Base-by-base conservation (phyloP, 2,329 filamentous ascomycete species). In the Paecilomyces formosus region DNA sequence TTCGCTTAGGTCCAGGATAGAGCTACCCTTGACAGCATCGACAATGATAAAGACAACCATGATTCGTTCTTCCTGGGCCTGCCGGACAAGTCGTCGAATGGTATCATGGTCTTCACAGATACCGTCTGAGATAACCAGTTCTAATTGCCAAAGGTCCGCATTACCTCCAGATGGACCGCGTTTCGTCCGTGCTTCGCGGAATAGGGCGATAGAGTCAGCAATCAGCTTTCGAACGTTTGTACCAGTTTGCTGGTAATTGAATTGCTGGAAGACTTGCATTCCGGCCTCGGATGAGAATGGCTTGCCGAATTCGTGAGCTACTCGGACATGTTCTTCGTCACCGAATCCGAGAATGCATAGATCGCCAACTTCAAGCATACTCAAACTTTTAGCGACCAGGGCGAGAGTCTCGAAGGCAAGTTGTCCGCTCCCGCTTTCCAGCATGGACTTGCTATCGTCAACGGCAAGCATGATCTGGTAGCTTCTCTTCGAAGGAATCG, bases 21-120 rank as follows among this genome's bases (percentile, higher is more conserved):
- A 79, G 60, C 72, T 78, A 24, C 74, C 74, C 59, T 76, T 75
- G 22, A 79, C 69, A 52, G 85, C 81, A 78, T 99, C 94, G 70
- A 99, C 91, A 68, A 99, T 89, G 66, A 99, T 90, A 73, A 99
- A 99, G 5, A 99, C 93, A 62, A 97, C 87, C 90, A 99, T 97
- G 70, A 99, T 95, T 15, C 92, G 83, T 76, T 97, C 90, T 73
- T 97, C 92, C 68, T 92, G 86, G 0, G 94, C 93, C 74, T 93
- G 88, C 9, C 94, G 83, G 11, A 99, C 85, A 22, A 97, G 81
- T 4, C 90, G 81, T 15, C 89, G 84, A 65, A 99, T 92, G 4
- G 85, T 82, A 18, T 92, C 90, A 72, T 97, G 93, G 54, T 92
- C 88, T 56, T 95, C 91, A 64, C 92, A 97, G 24, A 97, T 85